Percentiles rank a stretch among this genome's conserved stretches.
Evolutionary conservation across 768 basidiomycete species (phyloP).

Genomic region (Trametes coccinea): DNA sequence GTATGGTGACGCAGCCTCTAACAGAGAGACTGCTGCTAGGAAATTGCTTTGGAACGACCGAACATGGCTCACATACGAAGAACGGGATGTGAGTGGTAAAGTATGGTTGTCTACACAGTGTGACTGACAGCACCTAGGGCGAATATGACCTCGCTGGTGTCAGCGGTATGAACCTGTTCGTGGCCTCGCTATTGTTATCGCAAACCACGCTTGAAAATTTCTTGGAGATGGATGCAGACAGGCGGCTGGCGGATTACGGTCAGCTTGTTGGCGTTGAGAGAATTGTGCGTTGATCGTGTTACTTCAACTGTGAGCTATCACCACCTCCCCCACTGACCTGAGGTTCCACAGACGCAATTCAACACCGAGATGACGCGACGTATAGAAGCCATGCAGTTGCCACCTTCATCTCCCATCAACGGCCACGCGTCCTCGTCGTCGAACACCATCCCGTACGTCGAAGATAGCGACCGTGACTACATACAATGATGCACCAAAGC

Average conservation of each 20-base stretch:
- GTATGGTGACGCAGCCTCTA: conserved; percentile 61
- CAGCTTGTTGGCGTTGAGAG: conserved; percentile 48
- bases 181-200: conserved; percentile 63
- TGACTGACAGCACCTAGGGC: conserved; percentile 42
- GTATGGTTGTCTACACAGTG: too few species aligned
- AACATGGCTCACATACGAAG: conserved; percentile 61
- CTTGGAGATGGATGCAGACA: conserved; percentile 50
- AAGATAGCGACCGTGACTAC: conserved; percentile 7
- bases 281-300: conserved; percentile 45
- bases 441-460: conserved; percentile 1
- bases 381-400: conserved; percentile 33
- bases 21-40: conserved; percentile 40
- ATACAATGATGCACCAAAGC: background rate
- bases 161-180: conserved; percentile 69
- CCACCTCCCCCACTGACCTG: background rate
- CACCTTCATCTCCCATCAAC: conserved; percentile 24
- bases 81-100: conserved; percentile 45
- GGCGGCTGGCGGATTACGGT: conserved; percentile 47
- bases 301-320: background rate
- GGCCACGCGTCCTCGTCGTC: conserved; percentile 7
- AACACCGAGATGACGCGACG: conserved; percentile 40
- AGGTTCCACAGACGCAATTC: conserved; percentile 33
- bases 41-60: conserved; percentile 57
- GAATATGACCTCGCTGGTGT: conserved; percentile 58
- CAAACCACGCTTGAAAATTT: conserved; percentile 56